phyloP scores from a whole-genome alignment of 345 rosid species.

The Citrus sinensis region DVS_A1.0 CM039161.1:20441001-20441500 shows the following conservation, averaged over 20 bases:
- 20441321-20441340: background rate
- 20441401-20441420: background rate
- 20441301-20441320: background rate
- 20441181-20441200: no score
- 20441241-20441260: background rate
- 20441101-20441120: background rate
- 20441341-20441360: background rate
- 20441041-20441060: background rate
- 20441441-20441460: no score
- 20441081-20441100: fast-evolving
- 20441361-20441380: background rate
- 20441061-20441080: no score
- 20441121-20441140: background rate
- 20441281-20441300: background rate
- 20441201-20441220: background rate
- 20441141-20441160: background rate
- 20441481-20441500: no score
- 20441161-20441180: background rate
- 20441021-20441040: background rate
- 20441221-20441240: background rate
- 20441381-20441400: background rate
- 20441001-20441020: background rate
- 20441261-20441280: background rate
- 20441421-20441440: background rate
- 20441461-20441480: no score